Evolutionary conservation across 2,329 filamentous ascomycete genomes (phyloP), one percentile per base, ranked within the genome.

Genomic region (Stenocarpella maydis): DNA sequence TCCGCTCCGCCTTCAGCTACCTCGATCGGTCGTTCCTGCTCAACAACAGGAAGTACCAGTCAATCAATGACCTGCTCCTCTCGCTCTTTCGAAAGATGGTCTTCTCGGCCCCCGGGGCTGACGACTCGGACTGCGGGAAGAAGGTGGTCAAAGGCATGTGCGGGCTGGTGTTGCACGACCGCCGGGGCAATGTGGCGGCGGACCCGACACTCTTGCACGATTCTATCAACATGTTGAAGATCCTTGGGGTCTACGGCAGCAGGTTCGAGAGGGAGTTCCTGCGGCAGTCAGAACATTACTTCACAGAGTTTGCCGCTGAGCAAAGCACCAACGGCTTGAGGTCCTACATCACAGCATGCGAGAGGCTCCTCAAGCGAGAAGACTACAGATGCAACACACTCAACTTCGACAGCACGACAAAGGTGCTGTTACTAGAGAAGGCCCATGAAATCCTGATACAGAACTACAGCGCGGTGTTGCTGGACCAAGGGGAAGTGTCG

Each of bases 1-100:
- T 99, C 65, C 89, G 94, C 60, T 95, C 92, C 72, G 92, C 97
- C 47, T 98, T 98, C 81, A 97, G 94, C 82, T 99, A 95, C 76
- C 87, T 99, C 73, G 95, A 99, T 78, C 90, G 96, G 72, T 93
- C 94, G 2, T 98, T 94, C 77, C 85, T 99, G 9, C 84, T 97
- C 2, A 90, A 91, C 69, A 90, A 90, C 54, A 90, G 91, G 73
- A 88, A 91, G 26, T 81, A 87, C 43, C 85, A 86, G 12, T 92
- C 92, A 41, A 89, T 99, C 68, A 92, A 95, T 76, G 93, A 97
- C 76, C 90, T 97, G 83, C 89, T 91, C 6, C 89, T 96, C 67
- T 81, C 85, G 17, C 86, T 94, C 70, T 99, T 98, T 78, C 88
- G 92, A 65, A 86, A 81, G 70, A 85, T 85, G 73, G 79, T 85